Base-by-base conservation (phyloP, 345 rosid species). In the Brassica cretica region DNA sequence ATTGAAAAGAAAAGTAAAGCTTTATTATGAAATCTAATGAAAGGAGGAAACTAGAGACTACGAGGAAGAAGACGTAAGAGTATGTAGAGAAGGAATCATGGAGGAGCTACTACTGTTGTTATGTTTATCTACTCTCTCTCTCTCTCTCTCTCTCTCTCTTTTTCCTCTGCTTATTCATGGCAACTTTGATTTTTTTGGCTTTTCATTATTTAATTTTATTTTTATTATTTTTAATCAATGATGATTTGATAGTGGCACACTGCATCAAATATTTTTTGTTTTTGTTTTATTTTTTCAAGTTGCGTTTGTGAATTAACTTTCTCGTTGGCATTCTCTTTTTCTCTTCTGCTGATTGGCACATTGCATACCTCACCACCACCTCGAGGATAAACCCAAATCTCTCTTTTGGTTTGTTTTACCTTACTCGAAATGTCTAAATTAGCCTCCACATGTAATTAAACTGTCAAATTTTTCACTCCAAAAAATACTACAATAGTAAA, bases 261-360 rank as follows among this genome's bases (percentile, higher is more conserved):
- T 49, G 55, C 55, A n/a, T 49, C 11, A 39, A 46, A 14, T 12
- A 12, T 49, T 49, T n/a, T 46, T 1, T 4, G 2, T 46, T 46
- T 46, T 46, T 12, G 1, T 46, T 46, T 46, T 46, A 11, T 44
- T 12, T 44, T 49, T 49, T 49, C 18, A 14, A 49, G 74, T 66
- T 78, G 68, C 74, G 69, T 73, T 78, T 79, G 46, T 74, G 58
- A 64, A 55, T 62, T 41, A 41, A 70, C 82, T 80, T 80, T 80
- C 75, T 74, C 83, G 83, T 80, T 80, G 83, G 79, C 79, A 80
- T 65, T 78, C 70, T 73, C 61, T 53, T 39, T 5, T 77, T 16
- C 15, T 12, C 3, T 65, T 60, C 62, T 46, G 64, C 4, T 79
- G 59, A 79, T 79, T 68, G 79, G 62, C 53, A 79, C 66, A 53